Evolutionary conservation across 352 stramenopile genomes (phyloP).

Genomic region (Globisporangium cylindrosporum): DNA sequence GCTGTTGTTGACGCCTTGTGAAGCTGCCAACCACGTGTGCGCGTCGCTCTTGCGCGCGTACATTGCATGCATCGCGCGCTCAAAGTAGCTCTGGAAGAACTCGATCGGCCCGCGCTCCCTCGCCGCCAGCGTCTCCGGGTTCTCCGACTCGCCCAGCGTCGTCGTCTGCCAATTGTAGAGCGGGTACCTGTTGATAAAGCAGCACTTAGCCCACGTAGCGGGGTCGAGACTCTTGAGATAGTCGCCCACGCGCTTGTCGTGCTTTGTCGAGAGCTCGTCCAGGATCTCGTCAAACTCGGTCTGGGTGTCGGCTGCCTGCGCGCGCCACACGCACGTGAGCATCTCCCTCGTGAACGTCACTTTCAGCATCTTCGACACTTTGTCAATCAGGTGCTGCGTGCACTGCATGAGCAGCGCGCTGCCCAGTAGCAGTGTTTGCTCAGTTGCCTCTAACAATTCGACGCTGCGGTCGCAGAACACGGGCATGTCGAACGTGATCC

Average conservation of each 20-base stretch:
- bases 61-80: slow-evolving; percentile 34
- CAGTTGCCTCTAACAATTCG: too few relatives aligned
- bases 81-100: slow-evolving; percentile 46
- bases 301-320: slow-evolving; percentile 29
- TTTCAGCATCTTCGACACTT: slow-evolving; percentile 20
- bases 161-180: slow-evolving; percentile 37
- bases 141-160: slow-evolving; percentile 23
- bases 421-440: too few relatives aligned
- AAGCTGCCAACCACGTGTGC: slow-evolving; percentile 24
- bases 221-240: slow-evolving; percentile 23
- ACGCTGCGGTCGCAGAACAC: slow-evolving; percentile 24
- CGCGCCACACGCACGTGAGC: slow-evolving; percentile 15
- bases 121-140: slow-evolving; percentile 12
- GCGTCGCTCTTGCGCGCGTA: slow-evolving; percentile 32
- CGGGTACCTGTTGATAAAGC: slow-evolving; percentile 26
- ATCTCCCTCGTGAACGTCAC: slow-evolving; percentile 19
- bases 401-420: slow-evolving; percentile 32
- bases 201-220: slow-evolving; percentile 35
- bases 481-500: slow-evolving; percentile 31
- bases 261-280: slow-evolving; percentile 13
- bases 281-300: slow-evolving; percentile 34
- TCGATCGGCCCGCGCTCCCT: slow-evolving; percentile 29
- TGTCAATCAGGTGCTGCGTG: slow-evolving; percentile 27
- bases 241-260: slow-evolving; percentile 16
- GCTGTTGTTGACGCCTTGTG: neutral